phyloP scores from a whole-genome alignment of 768 basidiomycete species.

The Phylloporus sp. region DNA sequence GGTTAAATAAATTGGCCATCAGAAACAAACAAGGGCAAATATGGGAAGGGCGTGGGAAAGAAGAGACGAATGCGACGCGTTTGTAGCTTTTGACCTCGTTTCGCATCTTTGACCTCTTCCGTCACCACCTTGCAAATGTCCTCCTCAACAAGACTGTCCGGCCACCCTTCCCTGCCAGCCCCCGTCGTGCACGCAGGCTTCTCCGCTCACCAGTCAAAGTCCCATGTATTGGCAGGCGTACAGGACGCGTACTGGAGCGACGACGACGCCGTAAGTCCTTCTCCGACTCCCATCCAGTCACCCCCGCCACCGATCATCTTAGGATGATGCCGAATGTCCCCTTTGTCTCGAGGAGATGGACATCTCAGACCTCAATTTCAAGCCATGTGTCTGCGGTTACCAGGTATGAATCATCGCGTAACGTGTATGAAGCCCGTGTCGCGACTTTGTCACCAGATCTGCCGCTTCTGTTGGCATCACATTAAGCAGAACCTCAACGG shows the following conservation, averaged over 20 bases:
- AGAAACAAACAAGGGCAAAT: constrained; percentile 21
- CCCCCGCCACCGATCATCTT: constrained; percentile 17
- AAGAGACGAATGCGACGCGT: constrained; percentile 20
- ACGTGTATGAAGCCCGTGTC: constrained; percentile 14
- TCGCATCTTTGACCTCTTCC: constrained; percentile 20
- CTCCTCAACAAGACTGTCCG: constrained; percentile 53
- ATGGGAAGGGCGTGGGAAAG: constrained; percentile 19
- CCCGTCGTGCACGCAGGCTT: constrained; percentile 69
- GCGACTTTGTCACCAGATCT: constrained; percentile 59
- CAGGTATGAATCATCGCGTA: constrained; percentile 52
- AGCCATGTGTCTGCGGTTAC: constrained; percentile 98
- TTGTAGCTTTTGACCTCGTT: constrained; percentile 17
- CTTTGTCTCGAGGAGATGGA: constrained; percentile 99
- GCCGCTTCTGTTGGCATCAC: constrained; percentile 99
- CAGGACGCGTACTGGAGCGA: constrained; percentile 98
- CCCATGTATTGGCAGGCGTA: constrained; percentile 80
- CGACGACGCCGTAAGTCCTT: constrained; percentile 67
- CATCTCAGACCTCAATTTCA: constrained; percentile 97
- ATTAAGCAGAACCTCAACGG: constrained; percentile 95
- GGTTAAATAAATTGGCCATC: constrained; percentile 7
- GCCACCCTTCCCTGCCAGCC: constrained; percentile 63
- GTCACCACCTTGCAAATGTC: constrained; percentile 29
- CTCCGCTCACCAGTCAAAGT: constrained; percentile 74
- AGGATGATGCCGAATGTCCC: constrained; percentile 98
- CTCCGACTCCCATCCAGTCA: constrained; percentile 5